phyloP scores from a whole-genome alignment of 805 yeast species.

The Lachancea nothofagi region DNA sequence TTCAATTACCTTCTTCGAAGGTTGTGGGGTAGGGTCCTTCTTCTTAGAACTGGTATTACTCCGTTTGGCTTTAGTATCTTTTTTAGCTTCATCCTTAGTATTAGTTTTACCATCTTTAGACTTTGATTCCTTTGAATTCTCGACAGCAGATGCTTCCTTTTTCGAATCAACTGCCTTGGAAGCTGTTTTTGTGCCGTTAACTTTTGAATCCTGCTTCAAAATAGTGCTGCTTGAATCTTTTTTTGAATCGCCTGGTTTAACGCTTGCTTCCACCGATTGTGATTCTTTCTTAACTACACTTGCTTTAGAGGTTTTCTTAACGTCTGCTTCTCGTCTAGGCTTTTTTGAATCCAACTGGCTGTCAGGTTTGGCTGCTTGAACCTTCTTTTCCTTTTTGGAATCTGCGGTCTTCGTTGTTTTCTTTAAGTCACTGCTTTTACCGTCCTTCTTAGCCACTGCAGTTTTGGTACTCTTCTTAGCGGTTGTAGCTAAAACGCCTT shows the following conservation, averaged over 20 bases:
- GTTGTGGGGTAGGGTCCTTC: constrained; percentile 10
- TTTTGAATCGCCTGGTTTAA: not conserved
- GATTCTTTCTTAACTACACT: not conserved
- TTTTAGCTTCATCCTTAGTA: constrained; percentile 7
- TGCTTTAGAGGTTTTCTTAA: constrained; percentile 1
- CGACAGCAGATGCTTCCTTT: not conserved
- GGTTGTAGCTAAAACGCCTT: not conserved
- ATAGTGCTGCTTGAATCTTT: not conserved
- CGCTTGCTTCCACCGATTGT: not conserved
- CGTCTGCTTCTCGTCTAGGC: constrained; percentile 4
- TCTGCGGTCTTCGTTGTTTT: constrained; percentile 1
- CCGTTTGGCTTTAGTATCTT: constrained; percentile 6
- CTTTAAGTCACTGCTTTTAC: not conserved
- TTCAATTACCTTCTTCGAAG: constrained; percentile 6
- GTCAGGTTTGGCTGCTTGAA: constrained; percentile 8
- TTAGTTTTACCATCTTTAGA: constrained; percentile 9
- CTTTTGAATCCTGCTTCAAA: not conserved
- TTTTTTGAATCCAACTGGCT: not conserved
- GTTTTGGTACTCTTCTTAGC: constrained; percentile 1
- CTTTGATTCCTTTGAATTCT: constrained; percentile 12
- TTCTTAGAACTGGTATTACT: constrained; percentile 2
- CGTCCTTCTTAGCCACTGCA: not conserved
- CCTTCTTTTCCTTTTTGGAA: constrained; percentile 3
- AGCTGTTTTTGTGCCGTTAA: constrained; percentile 1
- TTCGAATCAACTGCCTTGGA: constrained; percentile 1